These are phyloP conservation scores for Lippia alba DNA, from an alignment of 305 asterid species.

Conservation along the genomic window DNA sequence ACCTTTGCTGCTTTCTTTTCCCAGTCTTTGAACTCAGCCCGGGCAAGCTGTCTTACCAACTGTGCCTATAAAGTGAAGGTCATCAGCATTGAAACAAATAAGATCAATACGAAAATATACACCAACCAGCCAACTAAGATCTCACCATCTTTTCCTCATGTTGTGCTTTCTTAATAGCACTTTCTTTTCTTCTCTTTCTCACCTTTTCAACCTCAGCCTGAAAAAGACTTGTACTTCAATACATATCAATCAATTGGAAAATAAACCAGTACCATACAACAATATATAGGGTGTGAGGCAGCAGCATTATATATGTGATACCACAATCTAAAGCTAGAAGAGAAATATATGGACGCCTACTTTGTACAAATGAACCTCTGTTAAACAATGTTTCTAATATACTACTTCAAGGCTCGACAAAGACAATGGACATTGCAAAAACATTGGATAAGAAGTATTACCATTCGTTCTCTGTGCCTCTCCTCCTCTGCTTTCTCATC, in stretches of 20 bases:
- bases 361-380: background rate
- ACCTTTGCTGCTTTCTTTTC: slow-evolving; percentile 98
- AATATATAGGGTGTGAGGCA: slow-evolving; percentile 25
- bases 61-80: slow-evolving; percentile 57
- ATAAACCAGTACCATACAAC: slow-evolving; percentile 19
- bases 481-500: slow-evolving; percentile 80
- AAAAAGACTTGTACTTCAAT: slow-evolving; percentile 30
- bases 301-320: slow-evolving; percentile 19
- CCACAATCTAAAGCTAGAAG: slow-evolving; percentile 19
- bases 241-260: slow-evolving; percentile 10
- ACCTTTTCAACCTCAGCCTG: slow-evolving; percentile 93
- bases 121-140: slow-evolving; percentile 30
- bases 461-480: slow-evolving; percentile 82
- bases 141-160: slow-evolving; percentile 94
- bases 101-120: slow-evolving; percentile 1
- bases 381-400: slow-evolving; percentile 4
- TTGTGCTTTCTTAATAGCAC: slow-evolving; percentile 91
- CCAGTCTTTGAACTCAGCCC: slow-evolving; percentile 96
- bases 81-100: slow-evolving; percentile 16
- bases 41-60: slow-evolving; percentile 89
- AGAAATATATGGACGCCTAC: background rate
- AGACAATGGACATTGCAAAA: slow-evolving; percentile 11
- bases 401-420: slow-evolving; percentile 1
- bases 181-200: slow-evolving; percentile 90
- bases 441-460: slow-evolving; percentile 30